Percentiles rank a stretch among this genome's conserved stretches.
These are phyloP conservation scores for Chenopodium album DNA, from an alignment of 148 eudicot species.

Conservation along the genomic window DNA sequence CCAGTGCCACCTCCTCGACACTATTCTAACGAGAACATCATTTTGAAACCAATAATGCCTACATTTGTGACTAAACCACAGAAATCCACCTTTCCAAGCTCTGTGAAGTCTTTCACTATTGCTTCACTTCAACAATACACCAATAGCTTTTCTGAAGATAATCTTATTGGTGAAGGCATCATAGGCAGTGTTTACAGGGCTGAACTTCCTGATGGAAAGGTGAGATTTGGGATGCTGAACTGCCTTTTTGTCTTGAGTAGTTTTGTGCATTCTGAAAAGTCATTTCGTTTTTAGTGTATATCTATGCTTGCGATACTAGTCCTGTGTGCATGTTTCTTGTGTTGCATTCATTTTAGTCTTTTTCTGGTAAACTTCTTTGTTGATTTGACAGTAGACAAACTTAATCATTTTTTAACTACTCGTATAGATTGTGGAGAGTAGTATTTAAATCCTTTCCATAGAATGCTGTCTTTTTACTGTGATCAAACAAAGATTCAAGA, in stretches of 20 bases:
- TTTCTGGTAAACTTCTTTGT: background rate
- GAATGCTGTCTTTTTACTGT: background rate
- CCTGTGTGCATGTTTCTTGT: background rate
- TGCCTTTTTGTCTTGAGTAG: background rate
- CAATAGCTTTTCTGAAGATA: constrained; percentile 86
- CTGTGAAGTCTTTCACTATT: constrained; percentile 60
- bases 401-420: background rate
- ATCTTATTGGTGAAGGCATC: constrained; percentile 76
- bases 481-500: background rate
- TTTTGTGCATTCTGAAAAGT: background rate
- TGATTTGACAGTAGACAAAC: background rate
- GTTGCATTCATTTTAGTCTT: background rate
- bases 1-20: constrained; percentile 56
- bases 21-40: constrained; percentile 44
- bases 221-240: constrained; percentile 22
- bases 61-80: constrained; percentile 26
- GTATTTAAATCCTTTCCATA: background rate
- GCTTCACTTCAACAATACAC: constrained; percentile 87
- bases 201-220: constrained; percentile 73
- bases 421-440: background rate
- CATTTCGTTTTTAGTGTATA: background rate
- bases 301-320: background rate
- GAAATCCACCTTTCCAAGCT: constrained; percentile 37
- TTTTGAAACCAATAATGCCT: constrained; percentile 42
- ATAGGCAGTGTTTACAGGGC: constrained; percentile 79